Conservation (phyloP, 495 filamentous ascomycete genomes). For the Glonium stellatum region DNA sequence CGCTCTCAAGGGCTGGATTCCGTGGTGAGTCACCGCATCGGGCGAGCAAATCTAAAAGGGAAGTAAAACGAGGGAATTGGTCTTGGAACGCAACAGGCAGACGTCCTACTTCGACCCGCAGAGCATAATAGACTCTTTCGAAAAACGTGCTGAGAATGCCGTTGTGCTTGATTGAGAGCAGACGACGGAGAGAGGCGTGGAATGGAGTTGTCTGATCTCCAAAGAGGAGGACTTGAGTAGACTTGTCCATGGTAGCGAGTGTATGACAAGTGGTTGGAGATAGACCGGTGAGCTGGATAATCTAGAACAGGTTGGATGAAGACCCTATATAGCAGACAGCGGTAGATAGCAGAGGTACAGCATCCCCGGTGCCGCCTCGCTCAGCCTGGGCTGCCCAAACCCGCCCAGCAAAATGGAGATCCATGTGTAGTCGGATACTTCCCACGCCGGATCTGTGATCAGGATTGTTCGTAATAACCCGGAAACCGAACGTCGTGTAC, state of each 20-base stretch:
- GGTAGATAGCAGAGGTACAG: conserved; percentile 1
- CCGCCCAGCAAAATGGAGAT: conserved; percentile 1
- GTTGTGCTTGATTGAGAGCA: conserved; percentile 20
- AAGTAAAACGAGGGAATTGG: conserved; percentile 19
- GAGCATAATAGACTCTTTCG: conserved; percentile 15
- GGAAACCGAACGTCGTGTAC: neutral
- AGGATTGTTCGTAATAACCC: neutral
- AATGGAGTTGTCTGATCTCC: conserved; percentile 17
- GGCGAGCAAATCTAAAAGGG: conserved; percentile 17
- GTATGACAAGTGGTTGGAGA: conserved; percentile 1
- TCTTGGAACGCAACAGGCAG: conserved; percentile 12
- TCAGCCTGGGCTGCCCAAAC: neutral
- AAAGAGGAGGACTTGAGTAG: conserved; percentile 18
- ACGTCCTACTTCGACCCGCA: conserved; percentile 7
- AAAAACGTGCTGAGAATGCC: conserved; percentile 18
- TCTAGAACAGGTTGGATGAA: neutral
- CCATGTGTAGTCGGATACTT: neutral
- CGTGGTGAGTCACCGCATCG: conserved; percentile 1
- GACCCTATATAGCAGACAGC: conserved; percentile 11
- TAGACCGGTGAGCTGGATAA: conserved; percentile 4
- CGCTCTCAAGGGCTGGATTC: conserved; percentile 14
- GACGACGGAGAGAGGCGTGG: conserved; percentile 11
- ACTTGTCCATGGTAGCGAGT: conserved; percentile 17
- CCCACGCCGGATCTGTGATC: neutral
- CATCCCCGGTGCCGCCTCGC: neutral